These are phyloP conservation scores for Saraca asoca DNA, from an alignment of 331 rosid genomes.

Conservation along the genomic window DNA sequence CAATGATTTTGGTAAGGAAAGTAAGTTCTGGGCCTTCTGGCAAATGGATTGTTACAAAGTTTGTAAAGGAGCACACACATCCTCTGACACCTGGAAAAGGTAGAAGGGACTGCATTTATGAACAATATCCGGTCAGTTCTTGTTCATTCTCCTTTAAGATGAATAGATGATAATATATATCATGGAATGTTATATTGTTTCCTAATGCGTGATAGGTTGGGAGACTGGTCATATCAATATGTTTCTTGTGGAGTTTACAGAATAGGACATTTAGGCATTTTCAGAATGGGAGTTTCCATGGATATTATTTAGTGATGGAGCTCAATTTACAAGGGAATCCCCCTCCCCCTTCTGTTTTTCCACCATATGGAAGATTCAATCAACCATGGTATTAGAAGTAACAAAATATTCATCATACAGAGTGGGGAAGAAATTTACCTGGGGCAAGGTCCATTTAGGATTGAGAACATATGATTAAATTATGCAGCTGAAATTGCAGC, in stretches of 20 bases:
- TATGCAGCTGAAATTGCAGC: too few relatives aligned
- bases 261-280: not conserved
- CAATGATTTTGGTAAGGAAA: conserved; percentile 94
- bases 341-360: not conserved
- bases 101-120: conserved; percentile 82
- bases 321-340: conserved; percentile 4
- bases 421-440: too few relatives aligned
- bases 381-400: too few relatives aligned
- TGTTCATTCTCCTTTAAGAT: conserved; percentile 24
- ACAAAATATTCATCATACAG: too few relatives aligned
- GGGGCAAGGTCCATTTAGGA: too few relatives aligned
- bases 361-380: too few relatives aligned
- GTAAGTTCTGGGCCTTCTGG: conserved; percentile 81
- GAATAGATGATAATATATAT: not conserved
- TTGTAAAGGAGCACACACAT: conserved; percentile 86
- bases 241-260: conserved; percentile 1
- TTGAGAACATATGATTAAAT: too few relatives aligned
- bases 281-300: conserved; percentile 11
- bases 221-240: conserved; percentile 11
- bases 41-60: conserved; percentile 88
- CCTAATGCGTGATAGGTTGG: conserved; percentile 24
- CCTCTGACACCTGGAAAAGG: conserved; percentile 82
- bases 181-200: not conserved
- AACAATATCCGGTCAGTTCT: conserved; percentile 85
- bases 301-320: not conserved